phyloP scores from a whole-genome alignment of 176 grass and related monocot species.

The Coix lacrymajobi region DNA sequence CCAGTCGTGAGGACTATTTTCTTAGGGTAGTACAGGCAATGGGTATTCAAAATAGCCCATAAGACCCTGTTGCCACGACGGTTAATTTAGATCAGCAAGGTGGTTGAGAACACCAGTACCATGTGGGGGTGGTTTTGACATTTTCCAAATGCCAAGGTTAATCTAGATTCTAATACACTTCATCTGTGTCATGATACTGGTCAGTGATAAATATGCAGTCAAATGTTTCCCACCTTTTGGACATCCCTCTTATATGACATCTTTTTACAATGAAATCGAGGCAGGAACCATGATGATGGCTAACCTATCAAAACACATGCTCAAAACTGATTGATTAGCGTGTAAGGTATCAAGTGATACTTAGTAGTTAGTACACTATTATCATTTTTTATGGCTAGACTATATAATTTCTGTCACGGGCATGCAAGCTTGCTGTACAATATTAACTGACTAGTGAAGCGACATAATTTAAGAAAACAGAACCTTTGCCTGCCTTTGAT shows the following conservation, averaged over 20 bases:
- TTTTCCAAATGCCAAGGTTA: neutral
- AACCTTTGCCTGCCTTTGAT: conserved; percentile 88
- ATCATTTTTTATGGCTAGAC: neutral
- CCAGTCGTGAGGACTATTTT: neutral
- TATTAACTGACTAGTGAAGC: neutral
- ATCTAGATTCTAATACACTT: neutral
- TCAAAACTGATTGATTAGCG: neutral
- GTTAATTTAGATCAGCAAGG: neutral
- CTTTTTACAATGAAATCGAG: neutral
- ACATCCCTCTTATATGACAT: neutral
- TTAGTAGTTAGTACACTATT: neutral
- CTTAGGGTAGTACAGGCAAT: neutral
- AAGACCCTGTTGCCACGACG: neutral
- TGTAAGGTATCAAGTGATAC: conserved; percentile 1
- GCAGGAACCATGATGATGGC: neutral
- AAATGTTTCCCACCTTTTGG: neutral
- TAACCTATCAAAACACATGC: neutral
- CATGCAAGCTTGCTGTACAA: neutral
- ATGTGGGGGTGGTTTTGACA: neutral
- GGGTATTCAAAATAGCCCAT: neutral
- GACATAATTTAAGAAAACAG: neutral
- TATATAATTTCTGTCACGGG: too few relatives aligned
- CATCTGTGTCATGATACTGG: neutral
- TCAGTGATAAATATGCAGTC: neutral
- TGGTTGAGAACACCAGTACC: neutral